Base-by-base conservation (phyloP, 176 grass and related monocot genomes). In the Carex parvula region DNA sequence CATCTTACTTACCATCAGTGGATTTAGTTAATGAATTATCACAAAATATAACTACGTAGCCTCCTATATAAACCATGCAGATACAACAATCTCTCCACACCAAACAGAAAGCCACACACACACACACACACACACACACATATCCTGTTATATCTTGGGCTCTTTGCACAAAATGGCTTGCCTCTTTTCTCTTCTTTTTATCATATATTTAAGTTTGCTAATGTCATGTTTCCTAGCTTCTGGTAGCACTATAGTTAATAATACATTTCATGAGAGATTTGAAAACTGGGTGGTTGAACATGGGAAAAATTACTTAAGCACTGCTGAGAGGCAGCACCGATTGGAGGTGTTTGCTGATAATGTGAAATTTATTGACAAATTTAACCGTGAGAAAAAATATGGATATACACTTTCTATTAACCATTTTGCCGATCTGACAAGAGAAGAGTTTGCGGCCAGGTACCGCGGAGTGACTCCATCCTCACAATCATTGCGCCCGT, bases 331-430 rank as follows among this genome's bases (percentile, higher is more conserved):
- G 29, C 59, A 59, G 32, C 10, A 69, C 8, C 81, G 86, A 10
- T 79, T 88, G 17, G 60, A 84, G 24, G 60, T 84, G 11, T 88
- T 88, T 60, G 13, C 60, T 37, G 62, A 84, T 52, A 88, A 88
- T 41, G 29, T 84, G 29, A 58, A 84, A 17, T 84, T 79, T 66
- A 78, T 88, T 20, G 72, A 70, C 3, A 77, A 73, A 52, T 84
- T 84, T 48, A 44, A 68, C 22, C 11, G 11, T 26, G 54, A 32
- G 3, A 64, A 35, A 14, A 22, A 30, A 42, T 75, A 56, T 48
- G 64, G 33, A 24, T 84, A 84, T 64, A 88, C 59, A 17, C 60
- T 79, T 56, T 64, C 60, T 29, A 10, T 88, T 22, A 88, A 87
- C 18, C 78, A 82, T 71, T 87, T 87, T 48, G 64, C 26, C 3